Percentiles rank a stretch among this genome's conserved stretches.
These are phyloP conservation scores for Rhodotorula sp. DNA, from an alignment of 1,284 basidiomycete species.

Conservation along the genomic window DNA sequence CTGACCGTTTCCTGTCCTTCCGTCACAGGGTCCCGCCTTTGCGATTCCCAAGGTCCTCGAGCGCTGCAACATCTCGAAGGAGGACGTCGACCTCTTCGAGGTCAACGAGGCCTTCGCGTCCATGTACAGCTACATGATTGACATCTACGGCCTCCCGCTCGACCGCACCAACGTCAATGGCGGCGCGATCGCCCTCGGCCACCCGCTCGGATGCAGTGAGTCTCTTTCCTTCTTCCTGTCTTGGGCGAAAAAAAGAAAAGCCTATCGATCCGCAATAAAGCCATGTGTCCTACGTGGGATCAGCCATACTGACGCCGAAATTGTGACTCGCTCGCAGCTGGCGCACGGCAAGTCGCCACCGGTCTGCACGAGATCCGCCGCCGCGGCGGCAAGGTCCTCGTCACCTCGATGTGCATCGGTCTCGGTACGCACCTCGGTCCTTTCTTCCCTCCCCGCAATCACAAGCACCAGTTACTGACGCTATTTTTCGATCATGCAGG, in stretches of 20 bases:
- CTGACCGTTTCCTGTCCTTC: not conserved
- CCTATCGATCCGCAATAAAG: not conserved
- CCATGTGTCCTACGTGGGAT: too few relatives aligned
- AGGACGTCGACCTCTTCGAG: conserved; percentile 49
- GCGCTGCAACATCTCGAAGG: conserved; percentile 47
- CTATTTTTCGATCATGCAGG: conserved; percentile 49
- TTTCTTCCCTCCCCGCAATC: not conserved
- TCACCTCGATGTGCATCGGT: conserved; percentile 67
- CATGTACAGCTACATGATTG: conserved; percentile 38
- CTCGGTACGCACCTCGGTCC: conserved; percentile 14
- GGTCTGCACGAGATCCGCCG: conserved; percentile 77
- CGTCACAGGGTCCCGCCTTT: conserved; percentile 33
- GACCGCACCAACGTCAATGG: conserved; percentile 47
- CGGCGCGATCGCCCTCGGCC: conserved; percentile 54
- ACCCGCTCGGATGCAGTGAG: conserved; percentile 62
- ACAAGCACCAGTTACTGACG: not conserved
- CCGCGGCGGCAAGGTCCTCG: conserved; percentile 72
- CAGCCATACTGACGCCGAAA: too few relatives aligned
- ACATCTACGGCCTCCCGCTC: conserved; percentile 45
- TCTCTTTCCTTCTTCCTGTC: conserved; percentile 67
- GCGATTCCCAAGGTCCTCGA: conserved; percentile 46
- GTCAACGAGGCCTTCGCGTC: conserved; percentile 42
- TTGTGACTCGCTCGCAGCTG: conserved; percentile 56
- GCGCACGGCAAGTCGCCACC: conserved; percentile 81
- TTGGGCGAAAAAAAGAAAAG: conserved; percentile 76